Evolutionary conservation across 768 basidiomycete genomes (phyloP).

Genomic region (Lenzites betulinus): DNA sequence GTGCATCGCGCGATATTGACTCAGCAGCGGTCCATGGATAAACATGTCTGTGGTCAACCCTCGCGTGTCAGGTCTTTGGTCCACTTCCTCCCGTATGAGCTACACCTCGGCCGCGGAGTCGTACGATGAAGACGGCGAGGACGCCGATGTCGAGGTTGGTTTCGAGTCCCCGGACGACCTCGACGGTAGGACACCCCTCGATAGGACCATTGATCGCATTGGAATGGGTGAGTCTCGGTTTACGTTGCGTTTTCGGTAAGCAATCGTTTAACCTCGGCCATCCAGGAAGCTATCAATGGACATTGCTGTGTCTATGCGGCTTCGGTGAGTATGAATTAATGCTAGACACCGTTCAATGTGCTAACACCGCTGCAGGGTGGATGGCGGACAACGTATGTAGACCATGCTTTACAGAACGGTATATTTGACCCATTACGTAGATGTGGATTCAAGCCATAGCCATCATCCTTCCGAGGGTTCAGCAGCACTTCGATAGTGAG

Average conservation of each 20-base stretch:
- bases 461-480: conserved; percentile 95
- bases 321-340: conserved; percentile 60
- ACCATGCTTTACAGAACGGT: conserved; percentile 1
- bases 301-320: conserved; percentile 79
- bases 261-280: background rate
- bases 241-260: too few relatives aligned
- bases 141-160: conserved; percentile 34
- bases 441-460: conserved; percentile 94
- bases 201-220: conserved; percentile 87
- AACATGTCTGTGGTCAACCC: conserved; percentile 30
- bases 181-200: conserved; percentile 51
- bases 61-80: conserved; percentile 54
- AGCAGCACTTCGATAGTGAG: conserved; percentile 80
- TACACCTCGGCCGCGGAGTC: conserved; percentile 35
- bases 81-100: conserved; percentile 37
- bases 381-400: conserved; percentile 83
- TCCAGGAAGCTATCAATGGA: conserved; percentile 78
- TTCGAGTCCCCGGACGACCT: conserved; percentile 26
- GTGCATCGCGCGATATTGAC: conserved; percentile 11
- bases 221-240: conserved; percentile 66
- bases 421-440: conserved; percentile 45
- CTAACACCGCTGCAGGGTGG: conserved; percentile 61
- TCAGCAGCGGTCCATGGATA: conserved; percentile 20
- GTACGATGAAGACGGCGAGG: conserved; percentile 34
- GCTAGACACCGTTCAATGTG: background rate